Percentiles rank a stretch among this genome's conserved stretches.
phyloP scores from a whole-genome alignment of 768 basidiomycete genomes.

The Dendrothele bispora region DNA sequence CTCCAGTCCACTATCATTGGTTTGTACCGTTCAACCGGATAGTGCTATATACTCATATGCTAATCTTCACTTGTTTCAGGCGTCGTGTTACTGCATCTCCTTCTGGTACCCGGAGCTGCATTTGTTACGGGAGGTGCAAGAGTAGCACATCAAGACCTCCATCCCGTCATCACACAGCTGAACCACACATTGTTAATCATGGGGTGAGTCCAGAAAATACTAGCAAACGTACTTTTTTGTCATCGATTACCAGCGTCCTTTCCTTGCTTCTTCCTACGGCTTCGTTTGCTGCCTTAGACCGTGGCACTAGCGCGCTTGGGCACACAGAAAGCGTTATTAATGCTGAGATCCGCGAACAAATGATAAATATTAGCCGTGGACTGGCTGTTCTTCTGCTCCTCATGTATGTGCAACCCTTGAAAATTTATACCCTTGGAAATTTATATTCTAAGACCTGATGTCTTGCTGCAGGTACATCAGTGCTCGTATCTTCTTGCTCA shows the following conservation, averaged over 20 bases:
- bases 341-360: constrained; percentile 39
- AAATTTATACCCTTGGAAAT: not conserved
- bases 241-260: constrained; percentile 51
- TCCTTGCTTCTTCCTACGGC: constrained; percentile 63
- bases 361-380: constrained; percentile 67
- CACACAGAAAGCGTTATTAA: too few species aligned
- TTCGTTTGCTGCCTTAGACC: constrained; percentile 60
- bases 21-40: too few species aligned
- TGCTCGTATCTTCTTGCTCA: constrained; percentile 68
- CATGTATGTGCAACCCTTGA: constrained; percentile 40
- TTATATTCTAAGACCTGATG: not conserved
- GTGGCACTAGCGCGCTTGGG: constrained; percentile 31
- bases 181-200: not conserved
- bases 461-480: constrained; percentile 51
- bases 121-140: constrained; percentile 75
- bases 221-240: too few species aligned
- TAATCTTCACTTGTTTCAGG: constrained; percentile 44
- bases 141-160: constrained; percentile 65
- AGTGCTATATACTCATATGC: too few species aligned
- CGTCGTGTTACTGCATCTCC: constrained; percentile 70
- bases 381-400: constrained; percentile 61
- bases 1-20: not conserved
- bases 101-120: constrained; percentile 68
- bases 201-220: constrained; percentile 18
- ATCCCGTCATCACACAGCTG: constrained; percentile 42